Base-by-base conservation (phyloP, 805 yeast genomes). In the Candida sithepensis region DNA sequence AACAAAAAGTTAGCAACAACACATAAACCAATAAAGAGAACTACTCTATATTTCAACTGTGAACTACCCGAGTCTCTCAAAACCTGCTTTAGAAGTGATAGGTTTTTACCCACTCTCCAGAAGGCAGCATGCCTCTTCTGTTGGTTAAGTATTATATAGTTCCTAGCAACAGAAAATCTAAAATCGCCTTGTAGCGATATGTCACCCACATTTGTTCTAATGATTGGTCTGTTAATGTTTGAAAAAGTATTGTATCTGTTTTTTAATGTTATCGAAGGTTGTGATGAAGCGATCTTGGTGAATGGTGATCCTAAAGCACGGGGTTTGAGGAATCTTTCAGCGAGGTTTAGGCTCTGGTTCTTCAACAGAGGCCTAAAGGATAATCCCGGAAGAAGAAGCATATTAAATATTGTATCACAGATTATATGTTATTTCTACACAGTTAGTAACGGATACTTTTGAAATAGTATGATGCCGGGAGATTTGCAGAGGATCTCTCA, bases 21-120 rank as follows among this genome's bases (percentile, higher is more conserved):
- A 55, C 74, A 77, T 21, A 70, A 58, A 3, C 72, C 58, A 32
- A 77, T 64, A 13, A 78, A 72, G 36, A 69, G 41, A 44, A 77
- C 64, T 1, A 79, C 59, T 54, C 75, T 66, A 47, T 66, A 67
- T 62, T 79, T 68, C 56, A 77, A 68, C 5, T 74, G 68, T 18
- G 73, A 58, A 41, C 72, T 65, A 49, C 81, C 72, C 8, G 64
- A 53, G 26, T 60, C 62, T 43, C 57, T 54, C 9, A 65, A 43
- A 57, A 60, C 59, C 13, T 44, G 46, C 23, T 53, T 54, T 28
- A 66, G 56, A 6, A 49, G 47, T 43, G 48, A 48, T 22, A 66
- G 42, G 45, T 64, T 65, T 9, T 66, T 58, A 14, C 62, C 65
- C 6, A 65, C 62, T 45, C 49, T 63, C 71, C 70, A 66, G 32